phyloP scores from a whole-genome alignment of 106 monocot genomes.

The Amphibolis antarctica region DNA sequence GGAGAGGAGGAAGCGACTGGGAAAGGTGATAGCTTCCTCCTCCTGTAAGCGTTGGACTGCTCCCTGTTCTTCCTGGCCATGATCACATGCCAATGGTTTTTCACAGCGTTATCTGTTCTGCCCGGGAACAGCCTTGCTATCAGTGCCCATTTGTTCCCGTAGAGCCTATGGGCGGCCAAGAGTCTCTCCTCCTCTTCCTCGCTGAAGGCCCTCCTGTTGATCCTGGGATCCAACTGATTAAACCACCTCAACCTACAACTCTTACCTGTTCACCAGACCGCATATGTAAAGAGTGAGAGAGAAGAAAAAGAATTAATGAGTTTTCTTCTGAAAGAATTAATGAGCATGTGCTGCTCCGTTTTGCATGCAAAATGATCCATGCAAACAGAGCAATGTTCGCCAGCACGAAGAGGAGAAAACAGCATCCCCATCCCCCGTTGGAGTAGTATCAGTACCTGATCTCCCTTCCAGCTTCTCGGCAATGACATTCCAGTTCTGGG shows the following conservation, averaged over 20 bases:
- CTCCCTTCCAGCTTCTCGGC: constrained; percentile 23
- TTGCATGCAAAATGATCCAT: background rate
- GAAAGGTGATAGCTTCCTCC: constrained; percentile 8
- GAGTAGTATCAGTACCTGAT: constrained; percentile 10
- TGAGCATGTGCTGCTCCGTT: background rate
- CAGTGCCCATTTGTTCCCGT: constrained; percentile 27
- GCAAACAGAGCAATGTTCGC: too few species aligned
- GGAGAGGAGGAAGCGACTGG: background rate
- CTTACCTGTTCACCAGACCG: constrained; percentile 7
- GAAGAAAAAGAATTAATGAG: background rate
- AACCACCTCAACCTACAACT: constrained; percentile 28
- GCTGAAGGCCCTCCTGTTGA: constrained; percentile 19
- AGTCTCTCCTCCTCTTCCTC: constrained; percentile 25
- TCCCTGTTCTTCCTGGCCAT: constrained; percentile 24
- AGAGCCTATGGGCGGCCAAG: constrained; percentile 15
- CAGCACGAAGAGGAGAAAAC: background rate
- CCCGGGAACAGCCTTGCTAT: constrained; percentile 23
- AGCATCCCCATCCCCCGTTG: background rate
- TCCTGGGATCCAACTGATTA: constrained; percentile 28
- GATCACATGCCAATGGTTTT: constrained; percentile 30
- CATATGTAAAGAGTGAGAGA: background rate
- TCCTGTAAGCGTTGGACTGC: constrained; percentile 12
- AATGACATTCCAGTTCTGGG: constrained; percentile 31
- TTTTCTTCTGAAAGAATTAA: too few species aligned
- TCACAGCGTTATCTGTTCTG: constrained; percentile 25